Base-by-base conservation (phyloP, 1,284 basidiomycete genomes). In the Clitocybe nebularis region DNA sequence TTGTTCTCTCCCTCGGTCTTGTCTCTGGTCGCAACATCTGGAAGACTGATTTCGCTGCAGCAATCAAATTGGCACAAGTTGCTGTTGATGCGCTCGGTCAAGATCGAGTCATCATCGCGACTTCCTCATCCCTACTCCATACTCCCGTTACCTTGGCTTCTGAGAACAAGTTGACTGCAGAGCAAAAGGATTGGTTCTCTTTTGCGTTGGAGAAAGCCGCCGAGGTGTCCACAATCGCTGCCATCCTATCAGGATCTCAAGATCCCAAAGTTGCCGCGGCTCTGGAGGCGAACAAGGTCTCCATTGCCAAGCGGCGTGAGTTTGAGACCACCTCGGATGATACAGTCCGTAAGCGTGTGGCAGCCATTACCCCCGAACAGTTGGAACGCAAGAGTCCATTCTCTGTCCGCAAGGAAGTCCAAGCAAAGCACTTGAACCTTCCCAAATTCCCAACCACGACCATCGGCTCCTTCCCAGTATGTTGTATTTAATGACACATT, bases 11-110 rank as follows among this genome's bases (percentile, higher is more conserved):
- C 45, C 86, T 99, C 52, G 96, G 96, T 73, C 68, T 99, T 51
- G 90, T 99, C 52, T 99, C 96, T 32, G 96, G 96, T 50, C 93
- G 96, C 64, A 99, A 99, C 79, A 93, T 99, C 74, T 99, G 96
- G 96, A 99, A 99, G 84, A 90, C 85, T 51, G 95, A 99, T 73
- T 85, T 99, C 60, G 73, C 77, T 55, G 84, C 81, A 40, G 87
- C 91, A 47, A 78, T 95, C 71, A 83, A 86, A 61, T 71, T 82
- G 40, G 92, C 81, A 47, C 83, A 95, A 74, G 90, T 88, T 68
- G 94, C 93, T 41, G 71, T 94, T 57, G 79, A 82, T 41, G 75
- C 72, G 36, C 84, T 97, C 57, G 92, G 92, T 49, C 69, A 74
- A 52, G 88, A 92, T 54, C 92, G 93, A 52, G 90, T 99, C 61